Evolutionary conservation across 2,329 filamentous ascomycete species (phyloP).

Genomic region (Decorospora gaudefroyi): DNA sequence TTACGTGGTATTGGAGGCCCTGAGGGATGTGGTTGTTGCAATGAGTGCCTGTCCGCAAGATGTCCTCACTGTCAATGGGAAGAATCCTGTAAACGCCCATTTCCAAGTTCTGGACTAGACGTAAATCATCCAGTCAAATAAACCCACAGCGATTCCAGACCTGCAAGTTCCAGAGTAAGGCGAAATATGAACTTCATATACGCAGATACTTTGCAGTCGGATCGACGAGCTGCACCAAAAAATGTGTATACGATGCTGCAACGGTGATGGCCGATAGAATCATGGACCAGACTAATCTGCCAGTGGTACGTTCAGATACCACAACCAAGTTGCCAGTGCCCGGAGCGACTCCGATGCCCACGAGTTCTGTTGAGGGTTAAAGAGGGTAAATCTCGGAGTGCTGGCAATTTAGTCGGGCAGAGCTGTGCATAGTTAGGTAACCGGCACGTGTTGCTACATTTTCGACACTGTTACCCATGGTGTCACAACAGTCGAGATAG

Average conservation of each 20-base stretch:
- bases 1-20: constrained; percentile 51
- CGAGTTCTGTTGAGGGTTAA: no score
- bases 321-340: constrained; percentile 31
- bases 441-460: no score
- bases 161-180: constrained; percentile 22
- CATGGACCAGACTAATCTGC: constrained; percentile 36
- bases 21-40: constrained; percentile 53
- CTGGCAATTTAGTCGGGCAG: no score
- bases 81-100: constrained; percentile 52
- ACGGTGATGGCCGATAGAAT: constrained; percentile 29
- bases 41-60: constrained; percentile 56
- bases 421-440: no score
- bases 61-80: constrained; percentile 51
- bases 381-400: no score
- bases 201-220: constrained; percentile 16
- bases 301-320: constrained; percentile 35
- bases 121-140: no score
- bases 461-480: no score
- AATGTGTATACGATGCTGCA: constrained; percentile 26
- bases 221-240: constrained; percentile 26
- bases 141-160: constrained; percentile 12
- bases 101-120: constrained; percentile 41
- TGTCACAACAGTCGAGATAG: background rate
- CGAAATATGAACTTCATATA: constrained; percentile 24
- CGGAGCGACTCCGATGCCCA: constrained; percentile 30